Evolutionary conservation across 352 stramenopile genomes (phyloP), one percentile per base, ranked within the genome.

Genomic region (Saprolegnia diclina): DNA sequence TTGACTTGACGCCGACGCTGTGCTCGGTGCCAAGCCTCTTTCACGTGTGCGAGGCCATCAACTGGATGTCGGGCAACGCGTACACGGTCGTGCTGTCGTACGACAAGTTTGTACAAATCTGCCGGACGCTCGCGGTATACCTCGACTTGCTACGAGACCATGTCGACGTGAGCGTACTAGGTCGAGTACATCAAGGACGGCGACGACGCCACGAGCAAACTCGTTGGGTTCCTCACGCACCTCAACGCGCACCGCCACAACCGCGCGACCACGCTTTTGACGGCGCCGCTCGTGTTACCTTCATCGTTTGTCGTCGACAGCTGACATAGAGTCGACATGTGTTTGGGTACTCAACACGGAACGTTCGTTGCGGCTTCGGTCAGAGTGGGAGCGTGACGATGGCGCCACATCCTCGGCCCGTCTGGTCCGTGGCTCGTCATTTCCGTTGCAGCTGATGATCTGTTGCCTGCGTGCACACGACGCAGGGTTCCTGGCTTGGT

Each of bases 21-120:
- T 73, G 64, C 13, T 53, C 65, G 54, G 46, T 87, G 16, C 67
- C 81, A 2, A 72, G 72, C 13, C 62, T 87, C 22, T 75, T 85
- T 50, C 82, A 83, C 22, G 64, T 89, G 2, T 80, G 83, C 59
- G 81, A 89, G 46, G 78, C 81, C 6, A 67, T 85, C 42, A 85
- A 89, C 53, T 89, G 81, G 81, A 87, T 87, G 53, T 82, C 74
- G n/a, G 81, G 79, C 32, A 80, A 79, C 57, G 75, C 81, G 0
- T 80, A 87, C 66, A 87, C 81, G 0, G 79, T 86, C 38, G 73
- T 89, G 54, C 79, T 89, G 53, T 87, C 81, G 24, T 87, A 86
- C 26, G 79, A 89, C 59, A 89, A 89, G 65, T 87, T 89, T 65
- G 45, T 69, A 5, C 63, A 69, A 38, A 61, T 69, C 11, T 62